Conservation (phyloP, 1,139 yeast genomes). For the Kodamaea arcana region DNA sequence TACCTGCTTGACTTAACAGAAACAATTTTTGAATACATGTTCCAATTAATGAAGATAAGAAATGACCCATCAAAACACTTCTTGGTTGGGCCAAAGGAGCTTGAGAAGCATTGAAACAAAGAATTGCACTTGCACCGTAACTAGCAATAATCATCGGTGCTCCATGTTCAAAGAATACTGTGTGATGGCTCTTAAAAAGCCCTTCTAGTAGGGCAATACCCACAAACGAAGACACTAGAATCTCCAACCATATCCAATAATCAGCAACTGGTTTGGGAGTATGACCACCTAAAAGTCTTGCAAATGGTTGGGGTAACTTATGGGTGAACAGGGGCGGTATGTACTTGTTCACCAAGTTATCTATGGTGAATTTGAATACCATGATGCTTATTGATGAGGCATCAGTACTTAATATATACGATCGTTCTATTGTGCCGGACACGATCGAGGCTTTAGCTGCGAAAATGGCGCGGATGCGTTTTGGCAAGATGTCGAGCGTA, state of each 20-base stretch:
- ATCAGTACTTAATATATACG: too few relatives aligned
- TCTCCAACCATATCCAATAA: constrained; percentile 45
- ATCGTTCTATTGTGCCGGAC: too few relatives aligned
- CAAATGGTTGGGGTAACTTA: constrained; percentile 25
- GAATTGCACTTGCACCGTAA: constrained; percentile 64
- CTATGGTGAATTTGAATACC: constrained; percentile 44
- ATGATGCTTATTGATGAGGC: too few relatives aligned
- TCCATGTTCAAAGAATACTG: constrained; percentile 39
- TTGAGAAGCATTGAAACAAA: constrained; percentile 52
- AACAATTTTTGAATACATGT: constrained; percentile 55
- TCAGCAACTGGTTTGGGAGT: constrained; percentile 31
- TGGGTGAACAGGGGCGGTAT: constrained; percentile 28
- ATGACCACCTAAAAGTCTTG: constrained; percentile 34
- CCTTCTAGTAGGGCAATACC: constrained; percentile 53
- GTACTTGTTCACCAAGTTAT: constrained; percentile 24
- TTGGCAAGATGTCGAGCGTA: background rate
- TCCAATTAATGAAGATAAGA: constrained; percentile 52
- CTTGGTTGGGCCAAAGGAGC: constrained; percentile 70
- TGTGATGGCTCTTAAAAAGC: constrained; percentile 39
- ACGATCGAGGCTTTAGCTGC: too few relatives aligned
- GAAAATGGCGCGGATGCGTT: too few relatives aligned
- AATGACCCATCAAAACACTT: constrained; percentile 54
- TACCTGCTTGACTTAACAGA: constrained; percentile 33
- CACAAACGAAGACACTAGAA: constrained; percentile 44
- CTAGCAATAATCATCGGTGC: constrained; percentile 59